A percentile compares a stretch with the other conserved stretches of the same genome.
Evolutionary conservation across 75 land plant species (phyloP).

Genomic region (Larix kaempferi): DNA sequence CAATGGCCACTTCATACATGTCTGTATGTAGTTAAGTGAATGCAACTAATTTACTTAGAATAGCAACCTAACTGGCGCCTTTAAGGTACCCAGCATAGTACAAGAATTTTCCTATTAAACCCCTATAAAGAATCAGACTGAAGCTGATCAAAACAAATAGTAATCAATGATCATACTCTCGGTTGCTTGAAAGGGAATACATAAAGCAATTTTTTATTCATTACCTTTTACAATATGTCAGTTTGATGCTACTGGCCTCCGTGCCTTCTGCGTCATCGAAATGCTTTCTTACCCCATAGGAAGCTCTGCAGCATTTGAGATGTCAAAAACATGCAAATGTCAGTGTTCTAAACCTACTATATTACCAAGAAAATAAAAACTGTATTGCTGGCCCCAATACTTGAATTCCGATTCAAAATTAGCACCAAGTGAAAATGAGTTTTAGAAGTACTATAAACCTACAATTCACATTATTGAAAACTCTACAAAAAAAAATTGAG

Average conservation of each 20-base stretch:
- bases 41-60: not conserved
- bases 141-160: not conserved
- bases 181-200: not conserved
- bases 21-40: not conserved
- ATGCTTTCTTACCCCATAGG: not conserved
- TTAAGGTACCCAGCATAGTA: not conserved
- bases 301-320: not conserved
- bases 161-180: not conserved
- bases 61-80: slow-evolving; percentile 1
- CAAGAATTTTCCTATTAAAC: not conserved
- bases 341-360: not conserved
- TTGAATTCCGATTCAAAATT: not conserved
- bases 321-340: not conserved
- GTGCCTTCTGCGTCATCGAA: not conserved
- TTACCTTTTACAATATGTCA: slow-evolving; percentile 6
- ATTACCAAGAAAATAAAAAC: not conserved
- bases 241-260: not conserved
- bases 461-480: not conserved
- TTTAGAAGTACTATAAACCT: not conserved
- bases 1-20: not conserved
- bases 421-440: not conserved
- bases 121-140: not conserved
- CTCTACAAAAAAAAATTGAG: not conserved
- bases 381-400: not conserved
- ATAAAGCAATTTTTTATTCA: not conserved